These are phyloP conservation scores for Blastobotrys parvus DNA, from an alignment of 805 yeast genomes.

Conservation along the genomic window DNA sequence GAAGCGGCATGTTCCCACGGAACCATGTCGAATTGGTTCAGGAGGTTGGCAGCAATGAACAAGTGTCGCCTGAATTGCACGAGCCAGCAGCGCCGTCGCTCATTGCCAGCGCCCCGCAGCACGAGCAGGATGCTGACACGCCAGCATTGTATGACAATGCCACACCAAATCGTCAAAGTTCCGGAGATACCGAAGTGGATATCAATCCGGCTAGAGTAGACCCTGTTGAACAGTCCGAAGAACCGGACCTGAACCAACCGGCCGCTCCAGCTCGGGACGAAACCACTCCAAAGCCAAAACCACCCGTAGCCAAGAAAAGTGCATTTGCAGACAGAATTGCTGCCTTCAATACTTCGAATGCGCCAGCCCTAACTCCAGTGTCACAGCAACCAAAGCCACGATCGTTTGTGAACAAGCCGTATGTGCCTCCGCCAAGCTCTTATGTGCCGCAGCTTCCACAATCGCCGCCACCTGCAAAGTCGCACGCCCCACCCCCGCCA, in stretches of 20 bases:
- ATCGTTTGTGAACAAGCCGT: conserved; percentile 48
- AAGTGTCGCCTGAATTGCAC: not conserved
- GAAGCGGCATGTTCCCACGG: conserved; percentile 79
- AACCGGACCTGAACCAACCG: not conserved
- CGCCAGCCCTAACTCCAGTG: conserved; percentile 35
- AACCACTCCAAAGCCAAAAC: not conserved
- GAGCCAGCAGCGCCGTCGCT: not conserved
- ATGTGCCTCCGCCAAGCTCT: conserved; percentile 50
- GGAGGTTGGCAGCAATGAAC: not conserved
- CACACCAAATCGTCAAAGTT: not conserved
- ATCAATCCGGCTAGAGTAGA: not conserved
- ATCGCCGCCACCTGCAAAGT: conserved; percentile 9
- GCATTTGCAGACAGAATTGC: conserved; percentile 41
- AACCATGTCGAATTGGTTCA: conserved; percentile 52
- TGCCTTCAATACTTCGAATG: conserved; percentile 37
- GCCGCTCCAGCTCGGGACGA: not conserved
- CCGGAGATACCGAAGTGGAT: not conserved
- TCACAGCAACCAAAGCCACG: conserved; percentile 32
- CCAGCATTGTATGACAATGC: not conserved
- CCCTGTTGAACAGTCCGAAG: not conserved
- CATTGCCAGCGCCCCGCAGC: not conserved
- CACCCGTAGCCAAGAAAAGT: conserved; percentile 8
- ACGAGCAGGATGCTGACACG: not conserved
- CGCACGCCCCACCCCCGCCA: conserved; percentile 21
- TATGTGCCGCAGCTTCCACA: conserved; percentile 41